phyloP scores from a whole-genome alignment of 371 early-diverging fungal genomes.

The Massospora cicadina region DNA sequence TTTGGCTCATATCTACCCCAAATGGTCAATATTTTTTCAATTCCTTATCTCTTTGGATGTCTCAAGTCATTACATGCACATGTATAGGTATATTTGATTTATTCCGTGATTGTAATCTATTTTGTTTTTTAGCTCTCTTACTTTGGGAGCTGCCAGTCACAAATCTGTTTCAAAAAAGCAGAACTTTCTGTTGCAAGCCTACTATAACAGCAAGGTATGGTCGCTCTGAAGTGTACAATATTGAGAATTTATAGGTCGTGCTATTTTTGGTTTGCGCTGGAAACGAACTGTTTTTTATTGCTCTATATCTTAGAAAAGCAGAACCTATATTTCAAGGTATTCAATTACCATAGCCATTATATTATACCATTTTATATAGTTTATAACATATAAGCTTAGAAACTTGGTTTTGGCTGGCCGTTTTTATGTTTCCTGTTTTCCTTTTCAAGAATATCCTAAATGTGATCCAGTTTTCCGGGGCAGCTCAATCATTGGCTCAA shows the following conservation, averaged over 20 bases:
- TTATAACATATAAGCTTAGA: background rate
- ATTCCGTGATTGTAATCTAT: background rate
- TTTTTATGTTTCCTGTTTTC: constrained; percentile 56
- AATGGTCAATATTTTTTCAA: constrained; percentile 62
- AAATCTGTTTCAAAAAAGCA: constrained; percentile 55
- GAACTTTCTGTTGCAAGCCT: constrained; percentile 60
- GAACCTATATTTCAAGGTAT: background rate
- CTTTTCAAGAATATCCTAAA: constrained; percentile 77
- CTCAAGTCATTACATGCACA: constrained; percentile 93
- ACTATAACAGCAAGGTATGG: constrained; percentile 76
- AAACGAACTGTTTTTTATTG: constrained; percentile 77
- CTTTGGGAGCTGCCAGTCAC: constrained; percentile 73
- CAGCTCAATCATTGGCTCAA: constrained; percentile 54
- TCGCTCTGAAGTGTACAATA: constrained; percentile 7
- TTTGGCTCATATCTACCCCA: constrained; percentile 48
- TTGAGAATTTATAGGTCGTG: constrained; percentile 30
- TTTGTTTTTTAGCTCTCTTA: constrained; percentile 41
- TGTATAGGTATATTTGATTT: constrained; percentile 52
- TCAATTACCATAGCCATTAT: background rate
- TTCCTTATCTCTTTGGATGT: constrained; percentile 79
- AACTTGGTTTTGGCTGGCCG: constrained; percentile 15
- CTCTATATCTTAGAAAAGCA: constrained; percentile 42
- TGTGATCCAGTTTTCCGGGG: constrained; percentile 76
- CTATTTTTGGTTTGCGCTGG: constrained; percentile 80
- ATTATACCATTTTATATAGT: background rate